Percentiles rank a stretch among this genome's conserved stretches.
Evolutionary conservation across 805 yeast species (phyloP).

Genomic region (Yamadazyma philogaea): DNA sequence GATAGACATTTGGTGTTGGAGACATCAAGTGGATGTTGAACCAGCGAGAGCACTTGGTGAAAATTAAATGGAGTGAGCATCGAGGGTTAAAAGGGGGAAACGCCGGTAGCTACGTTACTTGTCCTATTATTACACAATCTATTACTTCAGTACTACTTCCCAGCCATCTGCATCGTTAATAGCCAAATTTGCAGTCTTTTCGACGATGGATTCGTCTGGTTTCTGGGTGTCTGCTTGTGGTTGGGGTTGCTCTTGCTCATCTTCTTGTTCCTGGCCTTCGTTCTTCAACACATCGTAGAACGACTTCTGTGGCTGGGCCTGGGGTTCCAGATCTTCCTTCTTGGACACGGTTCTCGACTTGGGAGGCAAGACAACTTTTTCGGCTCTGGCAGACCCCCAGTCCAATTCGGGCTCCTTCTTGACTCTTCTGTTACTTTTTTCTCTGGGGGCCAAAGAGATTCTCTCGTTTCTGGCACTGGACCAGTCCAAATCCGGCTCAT

Average conservation of each 20-base stretch:
- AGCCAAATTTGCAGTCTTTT: slow-evolving; percentile 25
- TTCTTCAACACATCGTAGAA: slow-evolving; percentile 31
- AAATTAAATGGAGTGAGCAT: not conserved
- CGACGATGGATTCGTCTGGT: slow-evolving; percentile 19
- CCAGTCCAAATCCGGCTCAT: slow-evolving; percentile 27
- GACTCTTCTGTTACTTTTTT: slow-evolving; percentile 22
- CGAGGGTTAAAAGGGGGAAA: not conserved
- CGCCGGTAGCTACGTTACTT: not conserved
- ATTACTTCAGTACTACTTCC: slow-evolving; percentile 30
- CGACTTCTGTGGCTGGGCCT: slow-evolving; percentile 30
- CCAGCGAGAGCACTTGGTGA: no score
- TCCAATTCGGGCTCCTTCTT: slow-evolving; percentile 41
- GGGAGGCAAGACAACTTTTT: slow-evolving; percentile 29
- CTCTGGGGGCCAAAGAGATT: slow-evolving; percentile 21
- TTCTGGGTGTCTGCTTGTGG: slow-evolving; percentile 11
- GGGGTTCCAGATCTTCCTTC: slow-evolving; percentile 19
- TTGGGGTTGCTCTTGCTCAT: slow-evolving; percentile 11
- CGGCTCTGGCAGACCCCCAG: slow-evolving; percentile 38
- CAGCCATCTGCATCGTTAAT: slow-evolving; percentile 30
- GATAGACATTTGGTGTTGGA: slow-evolving; percentile 1
- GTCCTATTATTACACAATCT: not conserved
- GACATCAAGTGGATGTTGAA: not conserved
- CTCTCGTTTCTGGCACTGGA: slow-evolving; percentile 26
- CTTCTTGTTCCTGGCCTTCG: slow-evolving; percentile 29
- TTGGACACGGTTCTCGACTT: slow-evolving; percentile 23